phyloP scores from a whole-genome alignment of 768 basidiomycete genomes.

The Collybia sordida region DNA sequence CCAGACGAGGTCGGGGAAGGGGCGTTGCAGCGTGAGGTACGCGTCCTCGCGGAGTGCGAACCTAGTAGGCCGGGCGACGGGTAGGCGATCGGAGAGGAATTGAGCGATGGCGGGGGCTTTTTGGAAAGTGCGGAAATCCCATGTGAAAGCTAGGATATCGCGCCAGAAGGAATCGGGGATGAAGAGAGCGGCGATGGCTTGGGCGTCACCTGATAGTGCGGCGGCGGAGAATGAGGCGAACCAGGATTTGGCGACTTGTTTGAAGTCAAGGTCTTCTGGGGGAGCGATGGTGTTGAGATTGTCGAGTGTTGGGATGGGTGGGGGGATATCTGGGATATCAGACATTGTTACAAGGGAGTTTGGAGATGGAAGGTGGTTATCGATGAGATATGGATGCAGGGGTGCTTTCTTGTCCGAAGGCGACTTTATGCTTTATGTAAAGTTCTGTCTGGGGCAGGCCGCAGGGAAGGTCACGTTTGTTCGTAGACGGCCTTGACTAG shows the following conservation, averaged over 20 bases:
- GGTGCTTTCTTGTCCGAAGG: too few species aligned
- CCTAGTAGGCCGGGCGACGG: conserved; percentile 19
- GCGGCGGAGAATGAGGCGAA: conserved; percentile 19
- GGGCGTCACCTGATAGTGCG: conserved; percentile 12
- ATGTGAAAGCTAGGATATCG: conserved; percentile 22
- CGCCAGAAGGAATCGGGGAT: conserved; percentile 19
- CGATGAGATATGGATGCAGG: too few species aligned
- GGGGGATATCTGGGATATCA: neutral
- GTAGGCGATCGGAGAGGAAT: conserved; percentile 17
- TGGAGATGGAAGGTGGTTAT: too few species aligned
- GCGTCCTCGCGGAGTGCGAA: conserved; percentile 28
- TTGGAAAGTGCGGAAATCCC: conserved; percentile 24
- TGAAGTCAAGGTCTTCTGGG: conserved; percentile 15
- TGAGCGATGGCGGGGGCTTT: conserved; percentile 11
- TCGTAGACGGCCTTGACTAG: too few species aligned
- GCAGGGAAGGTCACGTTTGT: too few species aligned
- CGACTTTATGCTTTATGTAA: too few species aligned
- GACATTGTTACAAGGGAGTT: too few species aligned
- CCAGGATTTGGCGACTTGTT: conserved; percentile 24
- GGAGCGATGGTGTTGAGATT: conserved; percentile 20
- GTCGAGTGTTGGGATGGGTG: conserved; percentile 27
- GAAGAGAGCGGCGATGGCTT: conserved; percentile 17
- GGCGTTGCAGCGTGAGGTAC: conserved; percentile 32
- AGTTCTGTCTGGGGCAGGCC: too few species aligned
- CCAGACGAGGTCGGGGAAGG: conserved; percentile 55